Evolutionary conservation across 78 protist genomes (phyloP), one percentile per base, ranked within the genome.

Genomic region (Cavenderia fasciculata): DNA sequence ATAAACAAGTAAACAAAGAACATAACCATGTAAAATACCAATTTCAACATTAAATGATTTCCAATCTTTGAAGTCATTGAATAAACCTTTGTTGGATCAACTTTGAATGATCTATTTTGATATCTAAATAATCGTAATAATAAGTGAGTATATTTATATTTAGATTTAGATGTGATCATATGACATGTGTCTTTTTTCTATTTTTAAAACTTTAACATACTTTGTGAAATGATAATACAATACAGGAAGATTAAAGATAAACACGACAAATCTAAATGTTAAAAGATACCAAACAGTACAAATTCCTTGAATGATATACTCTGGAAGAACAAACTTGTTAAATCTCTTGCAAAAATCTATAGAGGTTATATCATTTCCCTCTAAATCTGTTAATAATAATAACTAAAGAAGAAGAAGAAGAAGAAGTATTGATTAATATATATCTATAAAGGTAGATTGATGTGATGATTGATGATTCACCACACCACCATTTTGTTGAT

Each of bases 21-120:
- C 90, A 82, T 82, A 44, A 82, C 59, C 90, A 82, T 82, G 56
- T 82, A 82, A 40, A 82, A 82, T 11, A 82, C 90, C 44, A 82
- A 56, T 68, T 82, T 82, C 29, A 82, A 23, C 90, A 82, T 82
- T 49, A 82, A 68, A 57, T 82, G 90, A 56, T 82, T 82, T n/a
- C 90, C 90, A 18, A 82, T 66, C 73, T 82, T 82, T 36, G 61
- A 57, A n/a, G 90, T 68, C 36, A 40, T 34, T 69, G 72, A 74
- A 47, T 68, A 82, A 46, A 82, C 90, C 68, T 82, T 82, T 12
- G 90, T 82, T 49, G 90, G 79, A 59, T 82, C 90, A 31, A 47
- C 49, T 47, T 40, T 69, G 36, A 68, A 71, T 11, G 61, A 63
- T 66, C 78, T 72, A 18, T 41, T 68, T 69, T 71, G 62, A 43